A percentile compares a stretch with the other conserved stretches of the same genome.
Evolutionary conservation across 805 yeast genomes (phyloP).

Genomic region (Wickerhamiella shivajii): DNA sequence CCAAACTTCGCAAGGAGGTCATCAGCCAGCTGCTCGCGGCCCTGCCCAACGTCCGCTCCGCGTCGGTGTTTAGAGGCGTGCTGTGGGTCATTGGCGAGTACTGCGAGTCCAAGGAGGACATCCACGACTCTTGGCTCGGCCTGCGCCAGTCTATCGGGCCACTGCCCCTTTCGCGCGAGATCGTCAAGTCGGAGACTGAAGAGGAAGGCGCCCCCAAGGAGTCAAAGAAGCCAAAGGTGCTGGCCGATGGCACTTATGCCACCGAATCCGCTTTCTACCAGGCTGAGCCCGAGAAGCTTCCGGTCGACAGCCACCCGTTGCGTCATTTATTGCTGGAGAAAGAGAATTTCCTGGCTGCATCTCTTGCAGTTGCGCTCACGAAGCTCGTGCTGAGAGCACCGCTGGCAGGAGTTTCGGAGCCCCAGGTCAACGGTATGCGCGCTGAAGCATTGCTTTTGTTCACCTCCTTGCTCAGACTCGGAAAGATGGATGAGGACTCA

Average conservation of each 20-base stretch:
- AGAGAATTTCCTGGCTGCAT: slow-evolving; percentile 82
- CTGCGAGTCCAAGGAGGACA: slow-evolving; percentile 50
- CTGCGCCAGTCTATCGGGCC: slow-evolving; percentile 77
- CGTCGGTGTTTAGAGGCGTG: slow-evolving; percentile 85
- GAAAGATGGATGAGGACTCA: slow-evolving; percentile 87
- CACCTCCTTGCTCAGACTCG: slow-evolving; percentile 83
- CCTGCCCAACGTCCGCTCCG: slow-evolving; percentile 58
- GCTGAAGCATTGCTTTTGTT: slow-evolving; percentile 90
- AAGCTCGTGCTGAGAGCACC: slow-evolving; percentile 71
- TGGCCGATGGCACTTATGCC: slow-evolving; percentile 99
- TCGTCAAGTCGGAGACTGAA: slow-evolving; percentile 13
- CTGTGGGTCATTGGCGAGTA: slow-evolving; percentile 96
- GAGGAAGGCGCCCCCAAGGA: slow-evolving; percentile 23
- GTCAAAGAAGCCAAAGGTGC: slow-evolving; percentile 46
- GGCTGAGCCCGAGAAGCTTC: slow-evolving; percentile 26
- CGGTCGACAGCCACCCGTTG: slow-evolving; percentile 42
- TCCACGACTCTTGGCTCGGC: slow-evolving; percentile 75
- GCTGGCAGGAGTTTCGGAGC: slow-evolving; percentile 29
- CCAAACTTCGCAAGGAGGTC: slow-evolving; percentile 54
- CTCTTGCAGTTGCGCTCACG: slow-evolving; percentile 73
- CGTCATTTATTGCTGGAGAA: slow-evolving; percentile 73
- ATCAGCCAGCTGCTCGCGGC: slow-evolving; percentile 46
- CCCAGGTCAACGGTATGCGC: slow-evolving; percentile 63
- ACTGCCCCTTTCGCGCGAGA: slow-evolving; percentile 48
- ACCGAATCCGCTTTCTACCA: slow-evolving; percentile 69